phyloP scores from a whole-genome alignment of 257 asterid genomes.

The Petrea volubilis region DNA sequence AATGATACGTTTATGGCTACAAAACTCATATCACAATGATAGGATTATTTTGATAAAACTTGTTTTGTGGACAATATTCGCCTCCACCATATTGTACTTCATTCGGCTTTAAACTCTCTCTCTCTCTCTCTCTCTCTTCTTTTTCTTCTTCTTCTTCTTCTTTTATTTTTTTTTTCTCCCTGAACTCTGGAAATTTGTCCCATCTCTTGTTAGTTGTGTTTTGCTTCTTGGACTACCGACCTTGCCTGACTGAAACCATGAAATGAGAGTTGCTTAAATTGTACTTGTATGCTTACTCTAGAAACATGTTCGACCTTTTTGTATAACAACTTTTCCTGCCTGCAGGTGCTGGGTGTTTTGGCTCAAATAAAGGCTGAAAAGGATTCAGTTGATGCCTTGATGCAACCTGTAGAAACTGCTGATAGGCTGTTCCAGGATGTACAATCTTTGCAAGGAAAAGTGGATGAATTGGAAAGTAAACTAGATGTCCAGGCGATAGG shows the following conservation, averaged over 20 bases:
- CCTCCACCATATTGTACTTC: neutral
- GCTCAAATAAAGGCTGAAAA: conserved; percentile 91
- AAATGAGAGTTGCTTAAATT: neutral
- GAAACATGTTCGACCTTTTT: conserved; percentile 1
- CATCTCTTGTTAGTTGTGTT: neutral
- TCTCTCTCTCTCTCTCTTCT: too few species aligned
- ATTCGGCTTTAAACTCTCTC: neutral
- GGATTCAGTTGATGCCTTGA: conserved; percentile 71
- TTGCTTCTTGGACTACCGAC: neutral
- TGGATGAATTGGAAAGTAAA: conserved; percentile 72
- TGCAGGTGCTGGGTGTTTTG: conserved; percentile 79
- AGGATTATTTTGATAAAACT: conserved; percentile 10
- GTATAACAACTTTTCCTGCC: conserved; percentile 7
- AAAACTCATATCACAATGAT: neutral
- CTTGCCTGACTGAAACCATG: conserved; percentile 1
- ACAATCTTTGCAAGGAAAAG: conserved; percentile 65
- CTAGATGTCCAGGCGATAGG: conserved; percentile 80
- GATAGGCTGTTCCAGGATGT: conserved; percentile 76
- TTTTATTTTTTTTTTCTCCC: too few species aligned
- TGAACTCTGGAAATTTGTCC: neutral
- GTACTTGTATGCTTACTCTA: neutral
- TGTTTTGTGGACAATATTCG: neutral
- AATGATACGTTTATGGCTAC: neutral
- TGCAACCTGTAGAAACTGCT: conserved; percentile 83
- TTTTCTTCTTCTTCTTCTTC: too few species aligned